These are phyloP conservation scores for Tolypocladium capitatum DNA, from an alignment of 2,329 filamentous ascomycete genomes.

Conservation along the genomic window DNA sequence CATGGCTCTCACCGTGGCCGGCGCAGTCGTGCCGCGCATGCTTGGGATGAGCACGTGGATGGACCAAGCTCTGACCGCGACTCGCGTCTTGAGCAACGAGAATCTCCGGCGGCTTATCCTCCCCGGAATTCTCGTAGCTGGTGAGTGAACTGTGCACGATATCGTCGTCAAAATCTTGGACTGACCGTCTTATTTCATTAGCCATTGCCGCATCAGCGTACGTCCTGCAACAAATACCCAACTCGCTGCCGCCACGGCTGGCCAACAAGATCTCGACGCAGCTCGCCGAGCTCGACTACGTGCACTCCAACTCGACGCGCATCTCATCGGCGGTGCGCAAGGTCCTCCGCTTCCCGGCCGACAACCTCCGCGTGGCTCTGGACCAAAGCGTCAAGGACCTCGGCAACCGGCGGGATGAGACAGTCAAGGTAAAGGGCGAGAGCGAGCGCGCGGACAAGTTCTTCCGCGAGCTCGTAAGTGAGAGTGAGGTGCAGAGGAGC, in stretches of 20 bases:
- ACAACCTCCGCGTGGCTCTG: conserved; percentile 71
- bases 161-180: not conserved
- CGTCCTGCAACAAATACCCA: conserved; percentile 73
- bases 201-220: conserved; percentile 66
- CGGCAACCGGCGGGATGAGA: conserved; percentile 65
- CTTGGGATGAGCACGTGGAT: conserved; percentile 80
- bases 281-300: conserved; percentile 76
- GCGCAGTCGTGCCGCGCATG: conserved; percentile 69
- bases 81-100: conserved; percentile 66
- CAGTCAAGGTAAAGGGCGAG: conserved; percentile 66
- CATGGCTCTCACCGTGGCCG: conserved; percentile 85
- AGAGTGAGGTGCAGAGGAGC: conserved; percentile 39
- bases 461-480: conserved; percentile 71
- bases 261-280: conserved; percentile 72
- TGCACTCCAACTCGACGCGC: conserved; percentile 73
- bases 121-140: conserved; percentile 64
- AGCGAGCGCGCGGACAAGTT: conserved; percentile 82
- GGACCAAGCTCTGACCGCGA: conserved; percentile 70
- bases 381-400: conserved; percentile 79
- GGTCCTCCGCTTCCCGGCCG: conserved; percentile 75
- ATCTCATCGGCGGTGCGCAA: conserved; percentile 79
- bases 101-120: conserved; percentile 71
- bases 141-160: conserved; percentile 36
- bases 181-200: conserved; percentile 22
- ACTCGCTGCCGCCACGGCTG: conserved; percentile 75